Evolutionary conservation across 306 rosid species (phyloP).

Genomic region (Gillenia trifoliata): DNA sequence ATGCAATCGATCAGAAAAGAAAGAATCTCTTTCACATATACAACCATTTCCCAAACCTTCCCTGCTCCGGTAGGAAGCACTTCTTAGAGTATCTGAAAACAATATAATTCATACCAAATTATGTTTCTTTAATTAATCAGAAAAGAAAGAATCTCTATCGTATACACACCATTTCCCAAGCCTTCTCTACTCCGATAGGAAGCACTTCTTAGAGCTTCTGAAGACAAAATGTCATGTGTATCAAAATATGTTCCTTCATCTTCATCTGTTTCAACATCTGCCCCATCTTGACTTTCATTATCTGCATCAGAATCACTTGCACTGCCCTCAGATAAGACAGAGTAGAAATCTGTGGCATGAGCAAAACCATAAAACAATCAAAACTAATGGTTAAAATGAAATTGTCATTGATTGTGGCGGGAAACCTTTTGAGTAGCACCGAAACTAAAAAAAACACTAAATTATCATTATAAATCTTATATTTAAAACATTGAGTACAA

Average conservation of each 20-base stretch:
- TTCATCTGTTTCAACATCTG: constrained; percentile 83
- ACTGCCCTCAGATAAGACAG: constrained; percentile 94
- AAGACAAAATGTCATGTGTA: constrained; percentile 75
- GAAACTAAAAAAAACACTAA: not conserved
- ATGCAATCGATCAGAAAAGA: constrained; percentile 50
- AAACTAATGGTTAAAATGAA: not conserved
- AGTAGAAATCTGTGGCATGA: constrained; percentile 78
- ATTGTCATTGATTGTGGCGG: not conserved
- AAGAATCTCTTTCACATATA: constrained; percentile 57
- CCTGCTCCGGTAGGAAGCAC: constrained; percentile 87
- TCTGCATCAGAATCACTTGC: constrained; percentile 81
- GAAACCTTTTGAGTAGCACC: not conserved
- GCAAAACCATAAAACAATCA: constrained; percentile 16
- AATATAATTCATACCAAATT: constrained; percentile 70
- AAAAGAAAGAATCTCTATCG: constrained; percentile 47
- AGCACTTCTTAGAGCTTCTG: constrained; percentile 92
- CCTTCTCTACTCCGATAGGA: constrained; percentile 87
- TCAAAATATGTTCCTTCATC: constrained; percentile 89
- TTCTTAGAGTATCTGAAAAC: constrained; percentile 77
- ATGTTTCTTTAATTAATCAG: constrained; percentile 32
- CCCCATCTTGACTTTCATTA: constrained; percentile 96
- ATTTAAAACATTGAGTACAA: not conserved
- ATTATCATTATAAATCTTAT: not conserved
- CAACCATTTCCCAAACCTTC: constrained; percentile 61
- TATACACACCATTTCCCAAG: constrained; percentile 41